These are phyloP conservation scores for Paramecium tetraurelia DNA, from an alignment of 73 alveolate genomes.

Conservation along the genomic window DNA sequence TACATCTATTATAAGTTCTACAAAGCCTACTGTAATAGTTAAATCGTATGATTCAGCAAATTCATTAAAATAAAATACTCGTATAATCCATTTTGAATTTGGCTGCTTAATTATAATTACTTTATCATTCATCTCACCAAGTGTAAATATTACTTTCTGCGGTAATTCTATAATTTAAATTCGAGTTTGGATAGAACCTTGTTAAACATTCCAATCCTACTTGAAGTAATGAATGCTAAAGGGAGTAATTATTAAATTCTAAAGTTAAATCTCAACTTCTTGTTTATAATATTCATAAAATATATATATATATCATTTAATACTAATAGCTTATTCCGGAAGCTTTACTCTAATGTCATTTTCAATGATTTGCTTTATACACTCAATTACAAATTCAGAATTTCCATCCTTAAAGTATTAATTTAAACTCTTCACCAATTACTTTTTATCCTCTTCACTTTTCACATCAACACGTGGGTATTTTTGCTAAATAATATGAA, in stretches of 20 bases:
- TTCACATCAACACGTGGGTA: neutral
- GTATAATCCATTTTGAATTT: neutral
- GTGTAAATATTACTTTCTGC: neutral
- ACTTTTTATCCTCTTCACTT: neutral
- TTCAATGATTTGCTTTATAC: neutral
- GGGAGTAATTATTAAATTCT: no score
- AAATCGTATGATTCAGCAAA: neutral
- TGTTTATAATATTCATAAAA: neutral
- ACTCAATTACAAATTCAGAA: neutral
- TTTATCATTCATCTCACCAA: neutral
- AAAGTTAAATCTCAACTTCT: no score
- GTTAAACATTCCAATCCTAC: neutral
- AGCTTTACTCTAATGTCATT: neutral
- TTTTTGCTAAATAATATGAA: neutral
- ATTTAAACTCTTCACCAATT: neutral
- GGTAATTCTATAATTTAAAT: no score
- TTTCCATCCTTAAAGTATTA: neutral
- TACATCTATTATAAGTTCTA: neutral
- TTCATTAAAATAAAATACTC: neutral
- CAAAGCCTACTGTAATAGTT: neutral
- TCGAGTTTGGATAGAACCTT: neutral
- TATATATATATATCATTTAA: neutral
- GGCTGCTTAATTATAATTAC: neutral
- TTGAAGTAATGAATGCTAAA: neutral
- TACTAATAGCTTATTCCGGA: neutral